These are phyloP conservation scores for Geosiphon pyriformis DNA, from an alignment of 192 early-diverging fungal genomes.

Conservation along the genomic window DNA sequence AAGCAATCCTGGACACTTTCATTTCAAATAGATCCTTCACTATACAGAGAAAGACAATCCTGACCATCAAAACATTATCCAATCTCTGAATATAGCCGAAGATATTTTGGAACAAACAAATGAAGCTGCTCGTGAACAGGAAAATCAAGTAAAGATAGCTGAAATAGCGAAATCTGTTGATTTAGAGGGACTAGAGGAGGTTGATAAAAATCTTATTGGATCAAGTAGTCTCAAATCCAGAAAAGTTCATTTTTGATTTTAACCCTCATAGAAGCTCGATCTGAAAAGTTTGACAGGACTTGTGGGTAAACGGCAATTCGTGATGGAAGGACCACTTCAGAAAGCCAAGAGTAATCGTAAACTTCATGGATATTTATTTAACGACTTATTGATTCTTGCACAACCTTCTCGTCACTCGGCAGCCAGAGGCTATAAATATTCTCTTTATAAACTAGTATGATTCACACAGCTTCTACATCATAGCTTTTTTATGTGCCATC, in stretches of 20 bases:
- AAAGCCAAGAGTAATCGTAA: conserved; percentile 79
- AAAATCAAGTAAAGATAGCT: conserved; percentile 49
- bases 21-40: conserved; percentile 54
- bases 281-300: conserved; percentile 49
- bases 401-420: background rate
- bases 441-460: conserved; percentile 14
- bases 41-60: conserved; percentile 69
- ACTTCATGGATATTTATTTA: conserved; percentile 67
- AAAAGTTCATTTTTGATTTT: conserved; percentile 4
- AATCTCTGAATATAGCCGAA: conserved; percentile 66
- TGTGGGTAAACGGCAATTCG: conserved; percentile 54
- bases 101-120: conserved; percentile 73
- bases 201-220: conserved; percentile 18
- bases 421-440: conserved; percentile 12
- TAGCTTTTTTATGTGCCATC: too few species aligned
- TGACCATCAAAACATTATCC: conserved; percentile 64
- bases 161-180: conserved; percentile 57
- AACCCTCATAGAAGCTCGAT: conserved; percentile 43
- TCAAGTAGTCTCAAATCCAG: background rate
- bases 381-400: conserved; percentile 61
- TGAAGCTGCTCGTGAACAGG: conserved; percentile 67
- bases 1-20: background rate
- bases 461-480: background rate
- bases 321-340: conserved; percentile 63
- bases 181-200: conserved; percentile 43